These are phyloP conservation scores for Setaria italica DNA, from an alignment of 202 grass and related monocot genomes.

Conservation along the genomic window DNA sequence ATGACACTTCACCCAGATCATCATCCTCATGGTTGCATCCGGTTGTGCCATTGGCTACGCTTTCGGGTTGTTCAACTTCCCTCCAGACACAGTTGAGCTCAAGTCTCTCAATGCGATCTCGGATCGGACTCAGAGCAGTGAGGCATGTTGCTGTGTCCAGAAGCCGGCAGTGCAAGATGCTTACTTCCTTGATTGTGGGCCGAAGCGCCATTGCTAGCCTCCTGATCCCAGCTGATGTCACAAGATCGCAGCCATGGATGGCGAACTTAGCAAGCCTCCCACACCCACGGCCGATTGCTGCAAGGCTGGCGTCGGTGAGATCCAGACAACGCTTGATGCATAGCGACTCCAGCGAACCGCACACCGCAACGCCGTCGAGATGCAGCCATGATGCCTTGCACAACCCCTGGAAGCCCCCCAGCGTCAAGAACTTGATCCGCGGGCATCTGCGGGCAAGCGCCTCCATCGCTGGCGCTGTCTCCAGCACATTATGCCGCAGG, in stretches of 20 bases:
- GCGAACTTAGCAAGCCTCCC: constrained; percentile 63
- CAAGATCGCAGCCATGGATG: constrained; percentile 65
- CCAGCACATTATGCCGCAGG: constrained; percentile 72
- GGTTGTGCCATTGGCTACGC: constrained; percentile 16
- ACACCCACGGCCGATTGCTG: constrained; percentile 75
- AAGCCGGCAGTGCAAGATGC: constrained; percentile 67
- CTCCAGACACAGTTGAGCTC: constrained; percentile 85
- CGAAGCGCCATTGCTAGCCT: constrained; percentile 52
- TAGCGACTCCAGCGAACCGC: constrained; percentile 74
- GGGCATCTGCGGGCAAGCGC: constrained; percentile 62
- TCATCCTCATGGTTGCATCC: constrained; percentile 47
- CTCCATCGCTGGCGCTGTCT: constrained; percentile 69
- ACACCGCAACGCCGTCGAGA: constrained; percentile 86
- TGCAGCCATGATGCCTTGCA: constrained; percentile 77
- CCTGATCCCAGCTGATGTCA: constrained; percentile 67
- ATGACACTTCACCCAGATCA: constrained; percentile 42
- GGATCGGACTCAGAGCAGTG: constrained; percentile 62
- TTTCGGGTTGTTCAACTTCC: constrained; percentile 37
- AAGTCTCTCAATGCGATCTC: constrained; percentile 74
- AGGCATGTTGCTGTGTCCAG: constrained; percentile 66
- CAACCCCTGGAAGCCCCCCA: constrained; percentile 82
- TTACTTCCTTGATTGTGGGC: constrained; percentile 72
- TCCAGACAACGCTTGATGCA: constrained; percentile 79
- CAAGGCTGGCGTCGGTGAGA: constrained; percentile 76
- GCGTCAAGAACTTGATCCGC: constrained; percentile 61